Conservation (phyloP, 768 basidiomycete genomes). For the Amanita polypyramis region DNA sequence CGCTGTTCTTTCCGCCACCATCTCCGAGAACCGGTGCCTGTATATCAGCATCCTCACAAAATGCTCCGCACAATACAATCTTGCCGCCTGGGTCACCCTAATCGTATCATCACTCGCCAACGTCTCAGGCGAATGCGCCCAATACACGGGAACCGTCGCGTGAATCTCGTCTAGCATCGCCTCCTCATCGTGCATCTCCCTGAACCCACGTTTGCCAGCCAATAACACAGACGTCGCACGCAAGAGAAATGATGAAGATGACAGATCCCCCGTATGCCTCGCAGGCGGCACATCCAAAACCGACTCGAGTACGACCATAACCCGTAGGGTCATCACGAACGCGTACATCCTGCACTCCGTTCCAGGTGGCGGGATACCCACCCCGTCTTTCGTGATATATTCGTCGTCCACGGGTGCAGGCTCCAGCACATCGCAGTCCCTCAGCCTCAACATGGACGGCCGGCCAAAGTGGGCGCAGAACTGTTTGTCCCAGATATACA, state of each 20-base stretch:
- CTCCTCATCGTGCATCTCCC: constrained; percentile 73
- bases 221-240: constrained; percentile 62
- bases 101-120: constrained; percentile 80
- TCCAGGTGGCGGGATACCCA: constrained; percentile 57
- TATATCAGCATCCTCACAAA: constrained; percentile 83
- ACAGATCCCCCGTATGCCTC: constrained; percentile 47
- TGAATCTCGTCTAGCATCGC: constrained; percentile 72
- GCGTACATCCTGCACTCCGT: constrained; percentile 71
- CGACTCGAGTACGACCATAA: constrained; percentile 83
- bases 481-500: constrained; percentile 96
- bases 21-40: constrained; percentile 74
- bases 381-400: constrained; percentile 66
- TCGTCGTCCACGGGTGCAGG: constrained; percentile 84
- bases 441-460: constrained; percentile 75
- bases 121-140: constrained; percentile 75
- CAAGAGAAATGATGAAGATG: constrained; percentile 54
- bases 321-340: constrained; percentile 65
- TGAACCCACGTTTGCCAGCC: constrained; percentile 41
- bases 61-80: constrained; percentile 81
- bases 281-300: constrained; percentile 76
- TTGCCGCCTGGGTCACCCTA: constrained; percentile 79
- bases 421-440: constrained; percentile 89
- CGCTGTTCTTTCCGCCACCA: constrained; percentile 54
- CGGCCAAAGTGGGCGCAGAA: constrained; percentile 82
- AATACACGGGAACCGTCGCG: constrained; percentile 58